Evolutionary conservation across 2,329 filamentous ascomycete genomes (phyloP).

Genomic region (Verticillium isaacii): DNA sequence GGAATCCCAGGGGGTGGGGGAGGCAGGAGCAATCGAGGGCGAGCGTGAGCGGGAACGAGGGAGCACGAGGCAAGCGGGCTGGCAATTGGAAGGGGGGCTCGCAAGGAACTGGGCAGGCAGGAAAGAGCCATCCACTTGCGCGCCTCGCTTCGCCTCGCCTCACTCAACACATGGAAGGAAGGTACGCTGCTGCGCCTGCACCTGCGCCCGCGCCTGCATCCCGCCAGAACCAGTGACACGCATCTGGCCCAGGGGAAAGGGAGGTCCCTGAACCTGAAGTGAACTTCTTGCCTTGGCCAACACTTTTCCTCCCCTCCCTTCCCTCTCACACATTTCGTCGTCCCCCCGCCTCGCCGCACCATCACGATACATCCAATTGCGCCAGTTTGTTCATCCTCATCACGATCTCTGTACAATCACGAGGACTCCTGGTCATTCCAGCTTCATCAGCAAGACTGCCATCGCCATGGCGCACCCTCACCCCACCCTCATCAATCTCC

Average conservation of each 20-base stretch:
- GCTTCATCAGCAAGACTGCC: slow-evolving; percentile 1
- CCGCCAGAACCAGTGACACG: not conserved
- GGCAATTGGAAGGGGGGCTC: not conserved
- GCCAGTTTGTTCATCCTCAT: not conserved
- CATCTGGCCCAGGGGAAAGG: not conserved
- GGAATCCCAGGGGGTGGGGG: not conserved
- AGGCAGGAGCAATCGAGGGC: not conserved
- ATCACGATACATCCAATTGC: not conserved
- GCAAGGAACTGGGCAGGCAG: not conserved
- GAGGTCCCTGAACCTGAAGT: not conserved
- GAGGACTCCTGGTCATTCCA: not conserved
- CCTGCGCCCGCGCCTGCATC: not conserved
- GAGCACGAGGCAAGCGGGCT: not conserved
- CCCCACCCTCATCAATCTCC: slow-evolving; percentile 78
- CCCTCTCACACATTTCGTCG: not conserved
- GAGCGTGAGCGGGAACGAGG: not conserved
- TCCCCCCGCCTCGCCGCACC: not conserved
- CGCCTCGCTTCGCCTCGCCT: not conserved
- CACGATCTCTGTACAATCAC: not conserved
- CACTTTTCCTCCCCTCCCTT: not conserved
- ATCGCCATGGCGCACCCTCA: slow-evolving; percentile 32
- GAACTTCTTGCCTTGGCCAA: not conserved
- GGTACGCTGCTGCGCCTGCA: not conserved
- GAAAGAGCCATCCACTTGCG: not conserved
- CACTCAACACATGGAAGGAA: no score